Conservation (phyloP, 139 green algal species). For the Chlorella sp. region DNA sequence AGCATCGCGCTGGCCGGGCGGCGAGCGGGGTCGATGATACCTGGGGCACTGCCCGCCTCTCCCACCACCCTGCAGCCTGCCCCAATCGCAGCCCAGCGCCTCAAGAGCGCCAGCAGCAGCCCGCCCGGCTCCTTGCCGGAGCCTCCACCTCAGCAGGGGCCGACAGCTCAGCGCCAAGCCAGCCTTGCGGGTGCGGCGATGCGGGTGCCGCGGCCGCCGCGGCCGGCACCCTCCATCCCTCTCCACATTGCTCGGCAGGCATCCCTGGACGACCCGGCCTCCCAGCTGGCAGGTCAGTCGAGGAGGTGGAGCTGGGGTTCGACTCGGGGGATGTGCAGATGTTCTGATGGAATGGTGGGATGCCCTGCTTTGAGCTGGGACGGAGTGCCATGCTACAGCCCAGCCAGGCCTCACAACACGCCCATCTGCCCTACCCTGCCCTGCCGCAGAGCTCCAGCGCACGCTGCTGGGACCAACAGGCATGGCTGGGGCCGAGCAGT, state of each 20-base stretch:
- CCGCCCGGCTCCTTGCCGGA: not conserved
- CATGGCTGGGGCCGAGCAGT: not conserved
- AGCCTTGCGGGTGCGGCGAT: not conserved
- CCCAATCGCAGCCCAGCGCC: not conserved
- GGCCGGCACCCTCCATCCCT: not conserved
- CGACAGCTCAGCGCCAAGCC: not conserved
- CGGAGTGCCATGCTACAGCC: no score
- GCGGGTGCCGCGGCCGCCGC: not conserved
- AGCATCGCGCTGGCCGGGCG: not conserved
- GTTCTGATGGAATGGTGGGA: no score
- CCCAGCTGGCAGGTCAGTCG: constrained; percentile 4
- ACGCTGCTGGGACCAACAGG: not conserved
- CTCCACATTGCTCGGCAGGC: not conserved
- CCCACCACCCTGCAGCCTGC: not conserved
- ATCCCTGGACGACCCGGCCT: constrained; percentile 7
- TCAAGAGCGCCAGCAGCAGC: constrained; percentile 6
- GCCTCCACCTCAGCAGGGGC: not conserved
- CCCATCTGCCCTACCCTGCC: not conserved
- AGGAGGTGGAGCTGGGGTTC: no score
- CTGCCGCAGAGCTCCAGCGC: not conserved
- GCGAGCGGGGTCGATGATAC: not conserved
- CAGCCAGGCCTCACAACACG: no score
- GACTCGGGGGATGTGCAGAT: no score
- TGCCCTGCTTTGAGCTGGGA: no score
- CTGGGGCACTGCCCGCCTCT: not conserved